Base-by-base conservation (phyloP, 1,284 basidiomycete genomes). In the Moesziomyces sp. region DNA sequence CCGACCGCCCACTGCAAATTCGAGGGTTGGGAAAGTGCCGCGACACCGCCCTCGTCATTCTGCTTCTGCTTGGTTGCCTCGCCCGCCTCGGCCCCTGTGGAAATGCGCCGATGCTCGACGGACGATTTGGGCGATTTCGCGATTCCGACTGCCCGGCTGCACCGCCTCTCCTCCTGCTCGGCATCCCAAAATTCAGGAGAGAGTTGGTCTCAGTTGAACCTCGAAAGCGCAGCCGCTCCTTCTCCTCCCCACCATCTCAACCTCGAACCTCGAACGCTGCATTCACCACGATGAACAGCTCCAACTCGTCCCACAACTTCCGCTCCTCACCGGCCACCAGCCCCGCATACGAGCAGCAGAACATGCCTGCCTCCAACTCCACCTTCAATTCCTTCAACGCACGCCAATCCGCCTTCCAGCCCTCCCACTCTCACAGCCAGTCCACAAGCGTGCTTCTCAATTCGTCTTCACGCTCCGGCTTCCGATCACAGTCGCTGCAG, bases 381-480 rank as follows among this genome's bases (percentile, higher is more conserved):
- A 58, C 46, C 52, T 23, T 58, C n/a, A 47, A 54, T 35, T 26
- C 13, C 34, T 62, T 58, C 51, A 58, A 62, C 44, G 28, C 45
- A 35, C 65, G 65, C 48, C 65, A 21, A 61, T 11, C 35, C 35
- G 35, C 21, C 21, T 72, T 72, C 24, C 69, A 72, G 40, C 69
- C 63, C 14, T 55, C 58, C 8, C 70, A 73, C 50, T 24, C 6
- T 28, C 64, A 73, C 45, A 67, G 63, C 18, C 70, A 73, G 47
- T 73, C 70, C 23, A 73, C 70, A 23, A 67, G 70, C 38, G 70
- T 67, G 5, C 57, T 73, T 26, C 56, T 73, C 47, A 67, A 67
- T 57, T 53, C 48, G 13, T 48, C 57, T 11, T 59, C 67, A 3
- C 67, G 67, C 24, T 13, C 11, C 35, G 14, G 14, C 6, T 35